Conservation (phyloP, 345 rosid species). For the Carallia brachiata region DNA sequence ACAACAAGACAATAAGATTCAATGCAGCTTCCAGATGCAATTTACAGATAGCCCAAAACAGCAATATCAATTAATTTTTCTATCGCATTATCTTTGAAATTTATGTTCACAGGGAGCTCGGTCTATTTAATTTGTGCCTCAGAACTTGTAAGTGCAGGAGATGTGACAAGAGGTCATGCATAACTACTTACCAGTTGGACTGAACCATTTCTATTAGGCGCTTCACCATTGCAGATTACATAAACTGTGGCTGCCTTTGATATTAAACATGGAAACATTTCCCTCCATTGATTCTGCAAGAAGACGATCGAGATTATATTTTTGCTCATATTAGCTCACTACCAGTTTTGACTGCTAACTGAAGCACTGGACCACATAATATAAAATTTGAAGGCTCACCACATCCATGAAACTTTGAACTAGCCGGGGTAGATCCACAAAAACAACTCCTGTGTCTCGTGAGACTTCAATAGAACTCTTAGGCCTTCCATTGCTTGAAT, state of each 20-base stretch:
- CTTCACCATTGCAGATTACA: slow-evolving; percentile 80
- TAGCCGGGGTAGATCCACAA: slow-evolving; percentile 72
- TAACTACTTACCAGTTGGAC: slow-evolving; percentile 65
- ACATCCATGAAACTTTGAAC: slow-evolving; percentile 85
- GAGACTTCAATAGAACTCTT: slow-evolving; percentile 84
- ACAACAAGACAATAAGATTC: too few species aligned
- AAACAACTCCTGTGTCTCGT: slow-evolving; percentile 75
- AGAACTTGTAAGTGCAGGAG: not conserved
- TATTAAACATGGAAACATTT: slow-evolving; percentile 85
- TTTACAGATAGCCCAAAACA: too few species aligned
- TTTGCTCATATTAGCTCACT: too few species aligned
- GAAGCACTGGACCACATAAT: too few species aligned
- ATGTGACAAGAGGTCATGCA: not conserved
- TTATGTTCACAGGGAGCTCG: too few species aligned
- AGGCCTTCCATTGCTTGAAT: slow-evolving; percentile 35
- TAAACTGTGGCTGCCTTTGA: slow-evolving; percentile 87
- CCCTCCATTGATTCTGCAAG: slow-evolving; percentile 84
- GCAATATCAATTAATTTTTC: too few species aligned
- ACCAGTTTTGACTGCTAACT: too few species aligned
- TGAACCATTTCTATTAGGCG: slow-evolving; percentile 66
- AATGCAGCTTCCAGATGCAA: too few species aligned
- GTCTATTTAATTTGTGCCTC: not conserved
- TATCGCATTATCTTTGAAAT: too few species aligned
- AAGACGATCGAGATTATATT: not conserved
- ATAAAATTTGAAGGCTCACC: slow-evolving; percentile 35